Base-by-base conservation (phyloP, 768 basidiomycete species). In the Boletus bicolor region DNA sequence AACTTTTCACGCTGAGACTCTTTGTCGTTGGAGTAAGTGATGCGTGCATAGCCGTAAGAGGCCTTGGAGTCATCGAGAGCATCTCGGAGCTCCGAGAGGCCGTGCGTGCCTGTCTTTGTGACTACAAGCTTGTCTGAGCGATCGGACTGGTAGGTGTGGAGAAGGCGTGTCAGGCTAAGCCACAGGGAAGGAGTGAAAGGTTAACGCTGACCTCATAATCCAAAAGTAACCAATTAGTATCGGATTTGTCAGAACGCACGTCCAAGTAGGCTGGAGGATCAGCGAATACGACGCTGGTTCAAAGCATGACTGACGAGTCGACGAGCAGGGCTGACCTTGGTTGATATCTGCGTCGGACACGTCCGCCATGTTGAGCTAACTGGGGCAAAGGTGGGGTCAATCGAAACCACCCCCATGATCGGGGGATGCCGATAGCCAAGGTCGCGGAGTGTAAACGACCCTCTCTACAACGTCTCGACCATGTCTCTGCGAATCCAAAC, bases 1-100 rank as follows among this genome's bases (percentile, higher is more conserved):
- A 92, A 91, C 79, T 96, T 97, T 79, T 95, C 90, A 55, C 94
- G 83, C 69, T 76, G 81, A 42, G 86, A 87, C 73, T 93, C 88
- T 71, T 87, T 89, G 77, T 93, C 91, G 69, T 90, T 93, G 51
- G 89, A 78, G 72, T 90, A 97, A 59, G 83, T 79, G 60, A 98
- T 82, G 62, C 91, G 87, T 47, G 75, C 89, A 71, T 96, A 96
- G 32, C 82, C 94, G 68, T 81, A 96, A 41, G 87, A 89, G 9
- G 91, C 94, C 71, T 79, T 90, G 63, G 78, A 71, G 53, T 89
- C 86, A 61, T 89, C 79, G 37, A 96, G 76, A 44, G 77, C 74
- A 35, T 86, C 81, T 51, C 82, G 81, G 59, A 97, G 82, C 75
- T 95, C 93, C 28, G 76, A 65, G 36, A 97, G 80, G 54, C 91